Base-by-base conservation (phyloP, 139 green algal genomes). In the Chlorella sp. region DNA sequence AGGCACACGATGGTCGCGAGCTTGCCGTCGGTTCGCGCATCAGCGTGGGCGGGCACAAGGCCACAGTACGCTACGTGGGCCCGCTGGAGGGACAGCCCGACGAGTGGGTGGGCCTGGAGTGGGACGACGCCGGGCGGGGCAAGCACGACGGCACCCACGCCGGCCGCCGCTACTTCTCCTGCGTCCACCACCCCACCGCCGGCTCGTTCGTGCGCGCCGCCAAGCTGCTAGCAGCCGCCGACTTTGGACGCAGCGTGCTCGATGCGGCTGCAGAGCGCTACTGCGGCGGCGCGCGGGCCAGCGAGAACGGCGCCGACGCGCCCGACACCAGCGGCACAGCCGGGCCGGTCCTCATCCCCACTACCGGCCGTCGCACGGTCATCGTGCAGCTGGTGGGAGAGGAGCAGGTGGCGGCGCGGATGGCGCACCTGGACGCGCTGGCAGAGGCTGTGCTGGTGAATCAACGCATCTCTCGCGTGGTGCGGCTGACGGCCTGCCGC, bases 51-150 rank as follows among this genome's bases (percentile, higher is more conserved):
- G 62, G 58, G 9, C 53, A 81, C 33, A 21, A 17, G 1, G 93
- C 88, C 8, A 96, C 93, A 0, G 85, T 96, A 1, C 80, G 81
- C 0, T 97, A 94, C 33, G 63, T 95, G 0, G 93, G 93, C 0
- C 33, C 75, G 0, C 81, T 97, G 0, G 67, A 80, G 0, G 84
- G 84, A 0, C 87, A 95, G 55, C 43, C 77, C 21, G 93, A 87
- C 27, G 40, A 36, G 0, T 97, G 93, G 93, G 85, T 93, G 5
- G 93, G 93, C 8, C 67, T 97, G 23, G 93, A 97, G 60, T 97
- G 90, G 86, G 93, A 97, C 71, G 87, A 97, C 55, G 42, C 72
- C 6, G 74, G 53, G 33, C 77, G 91, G 0, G 93, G 93, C 45
- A 96, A 95, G 81, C 89, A 97, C 73, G 87, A 95, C 77, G 93